These are phyloP conservation scores for Lumnitzera littorea DNA, from an alignment of 345 rosid species.

Conservation along the genomic window DNA sequence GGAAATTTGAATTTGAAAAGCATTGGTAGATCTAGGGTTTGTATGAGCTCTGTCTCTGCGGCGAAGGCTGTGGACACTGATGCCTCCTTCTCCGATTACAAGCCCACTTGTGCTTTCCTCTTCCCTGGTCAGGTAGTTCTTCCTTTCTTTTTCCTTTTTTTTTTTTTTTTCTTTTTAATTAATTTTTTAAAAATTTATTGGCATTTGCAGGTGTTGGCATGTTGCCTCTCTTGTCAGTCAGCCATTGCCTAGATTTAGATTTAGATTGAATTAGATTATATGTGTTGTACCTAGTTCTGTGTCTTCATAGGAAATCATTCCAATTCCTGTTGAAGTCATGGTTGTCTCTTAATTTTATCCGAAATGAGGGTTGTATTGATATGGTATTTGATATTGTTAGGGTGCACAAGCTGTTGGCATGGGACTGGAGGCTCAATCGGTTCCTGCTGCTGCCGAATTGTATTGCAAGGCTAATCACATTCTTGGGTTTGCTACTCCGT, in stretches of 20 bases:
- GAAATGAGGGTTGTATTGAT: background rate
- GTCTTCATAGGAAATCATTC: too few relatives aligned
- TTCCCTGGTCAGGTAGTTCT: conserved; percentile 87
- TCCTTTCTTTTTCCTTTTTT: background rate
- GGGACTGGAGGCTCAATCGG: conserved; percentile 87
- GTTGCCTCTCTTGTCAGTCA: too few relatives aligned
- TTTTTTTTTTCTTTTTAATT: background rate
- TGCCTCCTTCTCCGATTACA: conserved; percentile 65
- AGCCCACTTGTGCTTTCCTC: conserved; percentile 66
- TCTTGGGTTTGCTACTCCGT: conserved; percentile 36
- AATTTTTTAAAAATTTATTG: background rate
- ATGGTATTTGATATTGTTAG: conserved; percentile 22
- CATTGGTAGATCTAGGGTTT: conserved; percentile 49
- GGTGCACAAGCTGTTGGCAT: conserved; percentile 97
- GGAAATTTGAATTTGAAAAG: conserved; percentile 23
- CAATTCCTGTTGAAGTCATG: background rate
- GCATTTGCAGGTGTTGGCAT: too few relatives aligned
- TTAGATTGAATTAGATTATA: background rate
- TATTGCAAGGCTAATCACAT: conserved; percentile 78
- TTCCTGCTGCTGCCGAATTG: conserved; percentile 68
- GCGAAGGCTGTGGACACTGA: conserved; percentile 40
- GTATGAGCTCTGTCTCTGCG: conserved; percentile 63
- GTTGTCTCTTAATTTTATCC: background rate
- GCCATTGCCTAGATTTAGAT: background rate
- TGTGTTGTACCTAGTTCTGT: background rate